Base-by-base conservation (phyloP, 192 early-diverging fungal genomes). In the Blastocladiella britannica region DNA sequence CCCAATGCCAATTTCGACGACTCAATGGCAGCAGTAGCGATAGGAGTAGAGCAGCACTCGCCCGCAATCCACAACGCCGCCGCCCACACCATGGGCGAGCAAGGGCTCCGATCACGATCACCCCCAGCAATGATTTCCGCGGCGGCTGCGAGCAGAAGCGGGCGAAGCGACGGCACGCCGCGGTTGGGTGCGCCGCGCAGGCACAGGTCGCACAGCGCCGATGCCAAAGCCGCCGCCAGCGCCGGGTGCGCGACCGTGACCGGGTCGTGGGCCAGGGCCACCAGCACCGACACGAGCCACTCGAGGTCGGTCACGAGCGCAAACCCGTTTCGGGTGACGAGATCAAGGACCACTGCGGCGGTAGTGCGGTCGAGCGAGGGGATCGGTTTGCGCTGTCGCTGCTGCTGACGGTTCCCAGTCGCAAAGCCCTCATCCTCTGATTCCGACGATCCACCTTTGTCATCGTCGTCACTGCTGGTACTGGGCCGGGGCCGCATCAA, bases 231-330 rank as follows among this genome's bases (percentile, higher is more conserved):
- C 37, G 12, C 37, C 15, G 37, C 37, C 3, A 47, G 37, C 3
- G 12, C 37, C 0, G 15, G 15, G 37, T 20, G 15, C 1, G 37
- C 37, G 15, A 20, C 12, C 37, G 37, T 20, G 0, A 20, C 37
- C 0, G 37, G n/a, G n/a, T n/a, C 67, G 31, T 84, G 78, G 0
- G 83, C 84, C 7, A 96, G 71, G 52, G 85, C 84, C 2, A 82
- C 78, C 26, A 96, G 75, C 0, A 86, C 76, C 2, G 78, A 72
- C 29, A 96, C 74, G 61, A 94, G 94, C 95, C 95, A 98, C 64
- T 94, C 89, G 74, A 96, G 96, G 63, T 92, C 84, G 20, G 78
- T 70, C 28, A 94, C 73, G 61, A 89, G 79, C 22, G 72, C 76
- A 58, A 93, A 98, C 6, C 82, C 82, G 66, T 90, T 79, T 52